These are phyloP conservation scores for Penicillium sp. DNA, from an alignment of 2,329 filamentous ascomycete species.

Conservation along the genomic window DNA sequence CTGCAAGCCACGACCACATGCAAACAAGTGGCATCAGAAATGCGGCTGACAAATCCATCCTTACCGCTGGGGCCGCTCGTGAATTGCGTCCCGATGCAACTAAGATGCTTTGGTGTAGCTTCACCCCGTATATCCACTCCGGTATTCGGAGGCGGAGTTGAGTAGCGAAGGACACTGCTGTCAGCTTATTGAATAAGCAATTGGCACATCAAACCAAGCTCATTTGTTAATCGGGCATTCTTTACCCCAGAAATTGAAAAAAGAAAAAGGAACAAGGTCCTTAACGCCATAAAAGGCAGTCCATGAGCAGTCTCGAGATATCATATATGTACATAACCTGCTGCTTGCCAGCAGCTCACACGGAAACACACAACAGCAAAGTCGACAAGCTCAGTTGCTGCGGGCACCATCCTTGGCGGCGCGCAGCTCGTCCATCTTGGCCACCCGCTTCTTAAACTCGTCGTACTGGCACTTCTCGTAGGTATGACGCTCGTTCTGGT, in stretches of 20 bases:
- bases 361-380: constrained; percentile 18
- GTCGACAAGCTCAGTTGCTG: constrained; percentile 64
- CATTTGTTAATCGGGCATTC: background rate
- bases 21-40: background rate
- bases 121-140: background rate
- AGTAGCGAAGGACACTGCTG: background rate
- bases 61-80: constrained; percentile 1
- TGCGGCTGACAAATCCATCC: constrained; percentile 2
- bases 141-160: background rate
- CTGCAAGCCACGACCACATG: background rate
- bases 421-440: constrained; percentile 96
- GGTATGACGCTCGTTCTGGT: constrained; percentile 86
- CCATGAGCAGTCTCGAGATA: constrained; percentile 37
- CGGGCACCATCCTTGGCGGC: constrained; percentile 79
- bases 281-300: constrained; percentile 36
- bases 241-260: constrained; percentile 5
- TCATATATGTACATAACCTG: constrained; percentile 43
- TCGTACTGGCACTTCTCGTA: constrained; percentile 99
- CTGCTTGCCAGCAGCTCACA: constrained; percentile 29
- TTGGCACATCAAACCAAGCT: background rate
- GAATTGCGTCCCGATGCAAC: background rate
- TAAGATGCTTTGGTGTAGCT: background rate
- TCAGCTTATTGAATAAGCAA: background rate
- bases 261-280: constrained; percentile 18
- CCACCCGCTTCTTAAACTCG: constrained; percentile 97